Conservation (phyloP, 108 stramenopile species). For the Hondaea fermentalgiana region DNA sequence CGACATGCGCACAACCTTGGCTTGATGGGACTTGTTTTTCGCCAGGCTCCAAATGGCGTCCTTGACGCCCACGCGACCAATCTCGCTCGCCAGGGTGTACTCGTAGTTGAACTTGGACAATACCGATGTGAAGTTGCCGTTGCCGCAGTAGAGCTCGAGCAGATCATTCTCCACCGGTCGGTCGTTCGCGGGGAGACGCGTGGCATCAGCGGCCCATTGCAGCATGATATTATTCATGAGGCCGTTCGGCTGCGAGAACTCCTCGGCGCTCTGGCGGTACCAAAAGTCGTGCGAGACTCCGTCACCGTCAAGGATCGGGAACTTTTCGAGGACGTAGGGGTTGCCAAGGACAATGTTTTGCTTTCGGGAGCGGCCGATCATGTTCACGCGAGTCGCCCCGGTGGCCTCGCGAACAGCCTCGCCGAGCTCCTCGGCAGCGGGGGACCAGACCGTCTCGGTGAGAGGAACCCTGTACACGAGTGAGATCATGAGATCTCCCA, state of each 20-base stretch:
- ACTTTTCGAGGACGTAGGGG: background rate
- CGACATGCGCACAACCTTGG: constrained; percentile 15
- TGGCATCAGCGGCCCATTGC: background rate
- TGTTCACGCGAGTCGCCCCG: background rate
- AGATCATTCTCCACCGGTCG: background rate
- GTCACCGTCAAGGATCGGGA: background rate
- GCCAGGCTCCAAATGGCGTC: background rate
- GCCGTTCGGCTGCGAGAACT: constrained; percentile 4
- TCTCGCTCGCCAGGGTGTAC: constrained; percentile 23
- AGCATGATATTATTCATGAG: constrained; percentile 13
- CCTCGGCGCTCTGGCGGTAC: background rate
- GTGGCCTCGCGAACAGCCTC: background rate
- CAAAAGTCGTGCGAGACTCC: background rate
- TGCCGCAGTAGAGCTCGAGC: constrained; percentile 30
- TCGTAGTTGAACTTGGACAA: background rate
- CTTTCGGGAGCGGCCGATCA: background rate
- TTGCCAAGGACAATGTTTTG: background rate
- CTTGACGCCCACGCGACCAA: background rate
- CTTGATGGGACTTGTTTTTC: background rate
- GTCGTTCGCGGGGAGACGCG: background rate
- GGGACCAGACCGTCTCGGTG: background rate
- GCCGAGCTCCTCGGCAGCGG: background rate
- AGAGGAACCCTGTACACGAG: background rate
- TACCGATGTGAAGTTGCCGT: constrained; percentile 23
- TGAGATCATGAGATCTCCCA: background rate